A percentile compares a stretch with the other conserved stretches of the same genome.
phyloP scores from a whole-genome alignment of 2,329 filamentous ascomycete genomes.

The Didymella segeticola region DNA sequence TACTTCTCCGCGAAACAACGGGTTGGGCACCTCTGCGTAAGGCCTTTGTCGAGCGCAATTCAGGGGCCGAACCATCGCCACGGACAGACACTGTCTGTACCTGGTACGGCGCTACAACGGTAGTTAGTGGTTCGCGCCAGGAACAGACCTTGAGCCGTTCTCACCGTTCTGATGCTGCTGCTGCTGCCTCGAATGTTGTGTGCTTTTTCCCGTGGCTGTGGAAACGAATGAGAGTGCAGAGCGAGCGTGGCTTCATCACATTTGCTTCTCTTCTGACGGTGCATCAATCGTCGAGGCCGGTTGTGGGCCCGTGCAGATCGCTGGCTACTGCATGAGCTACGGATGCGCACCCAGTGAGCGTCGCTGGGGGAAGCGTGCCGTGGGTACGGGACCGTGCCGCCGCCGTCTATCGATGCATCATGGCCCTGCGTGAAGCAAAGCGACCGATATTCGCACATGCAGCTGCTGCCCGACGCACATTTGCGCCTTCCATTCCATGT shows the following conservation, averaged over 20 bases:
- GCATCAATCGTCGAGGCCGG: constrained; percentile 7
- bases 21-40: constrained; percentile 6
- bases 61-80: constrained; percentile 4
- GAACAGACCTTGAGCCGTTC: constrained; percentile 3
- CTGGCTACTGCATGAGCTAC: constrained; percentile 22
- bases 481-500: background rate
- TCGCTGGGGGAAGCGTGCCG: constrained; percentile 16
- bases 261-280: background rate
- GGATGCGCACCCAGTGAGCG: constrained; percentile 24
- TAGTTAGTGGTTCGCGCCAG: constrained; percentile 10
- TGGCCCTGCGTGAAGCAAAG: constrained; percentile 7
- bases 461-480: constrained; percentile 18
- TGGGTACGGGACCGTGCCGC: constrained; percentile 22
- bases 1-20: background rate
- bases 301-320: constrained; percentile 21
- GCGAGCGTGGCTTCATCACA: constrained; percentile 7
- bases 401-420: constrained; percentile 24
- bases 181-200: background rate
- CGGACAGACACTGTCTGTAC: constrained; percentile 9
- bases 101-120: constrained; percentile 8
- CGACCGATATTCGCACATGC: constrained; percentile 12
- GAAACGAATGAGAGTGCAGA: background rate
- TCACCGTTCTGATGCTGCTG: background rate
- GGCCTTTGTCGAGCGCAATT: background rate
- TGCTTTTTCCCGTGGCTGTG: background rate